These are phyloP conservation scores for Termitomyces bulborhizus DNA, from an alignment of 768 basidiomycete species.

Conservation along the genomic window DNA sequence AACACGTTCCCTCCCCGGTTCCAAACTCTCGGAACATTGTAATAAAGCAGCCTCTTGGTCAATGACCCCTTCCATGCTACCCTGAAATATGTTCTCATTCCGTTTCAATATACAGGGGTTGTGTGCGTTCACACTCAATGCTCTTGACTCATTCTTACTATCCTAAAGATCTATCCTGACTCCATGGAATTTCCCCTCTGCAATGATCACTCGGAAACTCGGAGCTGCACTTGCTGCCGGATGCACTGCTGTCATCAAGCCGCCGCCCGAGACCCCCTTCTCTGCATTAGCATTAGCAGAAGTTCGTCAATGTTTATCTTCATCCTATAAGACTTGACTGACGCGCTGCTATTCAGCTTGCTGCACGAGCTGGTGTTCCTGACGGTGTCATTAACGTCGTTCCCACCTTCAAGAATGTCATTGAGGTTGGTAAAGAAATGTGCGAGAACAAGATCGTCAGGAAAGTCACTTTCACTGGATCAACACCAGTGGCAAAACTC, in stretches of 20 bases:
- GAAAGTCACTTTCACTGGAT: slow-evolving; percentile 92
- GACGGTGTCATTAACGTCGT: slow-evolving; percentile 94
- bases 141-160: not conserved
- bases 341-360: slow-evolving; percentile 42
- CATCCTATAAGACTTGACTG: not conserved
- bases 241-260: slow-evolving; percentile 95
- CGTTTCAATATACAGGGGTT: slow-evolving; percentile 22
- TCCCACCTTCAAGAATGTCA: slow-evolving; percentile 78
- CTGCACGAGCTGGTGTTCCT: slow-evolving; percentile 86
- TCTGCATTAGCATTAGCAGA: slow-evolving; percentile 89
- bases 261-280: slow-evolving; percentile 92
- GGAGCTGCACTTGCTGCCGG: slow-evolving; percentile 90
- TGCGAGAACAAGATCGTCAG: slow-evolving; percentile 82
- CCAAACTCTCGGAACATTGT: slow-evolving; percentile 74
- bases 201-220: slow-evolving; percentile 91
- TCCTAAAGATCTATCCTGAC: slow-evolving; percentile 63
- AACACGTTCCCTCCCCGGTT: slow-evolving; percentile 75
- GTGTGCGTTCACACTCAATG: slow-evolving; percentile 26
- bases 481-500: slow-evolving; percentile 73
- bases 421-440: slow-evolving; percentile 89
- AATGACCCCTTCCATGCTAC: slow-evolving; percentile 13
- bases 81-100: not conserved
- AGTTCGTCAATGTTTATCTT: slow-evolving; percentile 31
- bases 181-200: slow-evolving; percentile 93
- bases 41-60: slow-evolving; percentile 90